These are phyloP conservation scores for Lentinula edodes DNA, from an alignment of 768 basidiomycete species.

Conservation along the genomic window DNA sequence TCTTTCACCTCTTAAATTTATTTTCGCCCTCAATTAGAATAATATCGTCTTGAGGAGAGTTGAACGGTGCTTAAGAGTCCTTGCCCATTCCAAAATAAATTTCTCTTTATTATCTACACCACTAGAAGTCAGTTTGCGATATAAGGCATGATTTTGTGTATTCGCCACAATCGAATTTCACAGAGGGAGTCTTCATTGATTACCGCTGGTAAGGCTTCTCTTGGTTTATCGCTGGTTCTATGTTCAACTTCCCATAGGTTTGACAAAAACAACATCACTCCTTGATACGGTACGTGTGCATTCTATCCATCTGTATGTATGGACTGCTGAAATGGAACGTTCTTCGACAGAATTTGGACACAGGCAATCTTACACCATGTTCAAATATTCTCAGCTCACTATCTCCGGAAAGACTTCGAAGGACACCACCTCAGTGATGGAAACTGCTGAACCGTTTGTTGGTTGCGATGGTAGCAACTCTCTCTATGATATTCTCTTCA, in stretches of 20 bases:
- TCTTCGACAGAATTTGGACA: slow-evolving; percentile 35
- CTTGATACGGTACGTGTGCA: slow-evolving; percentile 14
- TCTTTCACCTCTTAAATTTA: slow-evolving; percentile 59
- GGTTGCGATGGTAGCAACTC: neutral
- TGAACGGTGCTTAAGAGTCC: neutral
- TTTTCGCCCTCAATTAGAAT: neutral
- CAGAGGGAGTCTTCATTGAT: slow-evolving; percentile 10
- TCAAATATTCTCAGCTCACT: slow-evolving; percentile 33
- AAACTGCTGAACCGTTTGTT: neutral
- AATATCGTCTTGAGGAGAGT: neutral
- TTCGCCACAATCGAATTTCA: slow-evolving; percentile 3
- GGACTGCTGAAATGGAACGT: neutral
- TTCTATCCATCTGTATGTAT: neutral
- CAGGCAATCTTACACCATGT: slow-evolving; percentile 45
- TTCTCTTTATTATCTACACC: neutral
- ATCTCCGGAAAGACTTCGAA: neutral
- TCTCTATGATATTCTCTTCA: slow-evolving; percentile 1
- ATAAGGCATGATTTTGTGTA: neutral
- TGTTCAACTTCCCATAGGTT: neutral
- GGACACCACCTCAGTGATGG: neutral
- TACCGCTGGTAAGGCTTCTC: slow-evolving; percentile 18
- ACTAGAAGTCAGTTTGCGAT: neutral
- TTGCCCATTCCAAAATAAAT: neutral
- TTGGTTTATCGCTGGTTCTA: neutral
- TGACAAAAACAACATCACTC: slow-evolving; percentile 22